Base-by-base conservation (phyloP, 2,329 filamentous ascomycete species). In the Epichloe scottii region DNA sequence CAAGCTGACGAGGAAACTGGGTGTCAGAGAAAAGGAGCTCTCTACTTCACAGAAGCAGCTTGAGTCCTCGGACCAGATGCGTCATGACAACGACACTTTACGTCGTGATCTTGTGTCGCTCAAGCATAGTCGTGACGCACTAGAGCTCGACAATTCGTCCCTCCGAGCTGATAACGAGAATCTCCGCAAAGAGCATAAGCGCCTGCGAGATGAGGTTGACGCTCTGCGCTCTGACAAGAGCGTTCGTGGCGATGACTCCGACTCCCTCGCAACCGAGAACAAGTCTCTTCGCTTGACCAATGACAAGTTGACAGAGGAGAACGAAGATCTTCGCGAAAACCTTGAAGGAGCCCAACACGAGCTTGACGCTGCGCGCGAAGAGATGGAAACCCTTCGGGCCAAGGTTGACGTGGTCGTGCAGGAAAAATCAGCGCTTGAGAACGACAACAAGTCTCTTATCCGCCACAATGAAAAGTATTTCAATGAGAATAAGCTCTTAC, bases 381-480 rank as follows among this genome's bases (percentile, higher is more conserved):
- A 73, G 53, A 55, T 72, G 6, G 70, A 73, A 46, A 63, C 55
- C 1, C 53, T 68, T 19, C 69, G 69, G 46, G 63, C 64, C 33
- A 67, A 71, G 34, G 54, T 72, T 33, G 62, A 68, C 33, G 59
- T 57, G 21, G 57, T 75, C 14, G 59, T 66, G 40, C 64, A 70
- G 54, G 72, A 77, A 54, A 75, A 71, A 57, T 60, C 60, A 2
- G 60, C 69, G 8, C 63, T 77, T n/a, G 67, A 68, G 38, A 66
- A 76, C 55, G 76, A 79, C 56, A 76, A 78, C 53, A 64, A 71
- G 35, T 74, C 71, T 55, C 69, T 78, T 21, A 75, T 76, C 49
- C 73, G 72, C 38, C 73, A 77, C 59, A 78, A 78, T 53, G 74
- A 78, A 47, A 73, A 71, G 54, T 77, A 77, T 57, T 78, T 74